phyloP scores from a whole-genome alignment of 805 yeast species.

The Candida sithepensis region DNA sequence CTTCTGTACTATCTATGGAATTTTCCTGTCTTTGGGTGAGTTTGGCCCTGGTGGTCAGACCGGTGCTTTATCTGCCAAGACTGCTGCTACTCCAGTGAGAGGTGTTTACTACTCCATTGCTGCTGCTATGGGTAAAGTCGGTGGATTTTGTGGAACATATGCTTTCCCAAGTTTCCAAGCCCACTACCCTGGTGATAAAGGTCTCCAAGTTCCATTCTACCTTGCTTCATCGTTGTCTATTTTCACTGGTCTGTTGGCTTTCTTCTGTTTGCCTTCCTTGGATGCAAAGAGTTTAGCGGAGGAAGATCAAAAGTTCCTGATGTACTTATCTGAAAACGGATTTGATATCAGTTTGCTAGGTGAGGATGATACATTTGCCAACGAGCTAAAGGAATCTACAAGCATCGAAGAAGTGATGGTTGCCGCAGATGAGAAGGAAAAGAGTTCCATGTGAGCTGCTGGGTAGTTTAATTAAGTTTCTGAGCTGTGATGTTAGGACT shows the following conservation, averaged over 20 bases:
- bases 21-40: slow-evolving; percentile 84
- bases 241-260: slow-evolving; percentile 63
- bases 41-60: slow-evolving; percentile 93
- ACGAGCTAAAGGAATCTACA: slow-evolving; percentile 8
- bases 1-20: slow-evolving; percentile 83
- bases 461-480: too few relatives aligned
- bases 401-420: not conserved
- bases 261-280: slow-evolving; percentile 73
- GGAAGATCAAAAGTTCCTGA: slow-evolving; percentile 72
- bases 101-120: slow-evolving; percentile 90
- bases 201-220: slow-evolving; percentile 76
- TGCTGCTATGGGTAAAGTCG: slow-evolving; percentile 88
- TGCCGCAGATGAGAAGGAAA: not conserved
- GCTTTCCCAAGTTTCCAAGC: slow-evolving; percentile 78
- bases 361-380: slow-evolving; percentile 25
- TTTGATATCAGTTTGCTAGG: slow-evolving; percentile 65
- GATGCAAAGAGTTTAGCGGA: slow-evolving; percentile 77
- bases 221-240: slow-evolving; percentile 75
- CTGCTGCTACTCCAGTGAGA: slow-evolving; percentile 81
- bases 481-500: too few relatives aligned
- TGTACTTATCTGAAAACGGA: slow-evolving; percentile 63
- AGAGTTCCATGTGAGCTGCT: too few relatives aligned
- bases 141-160: slow-evolving; percentile 89
- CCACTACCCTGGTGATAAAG: slow-evolving; percentile 55
- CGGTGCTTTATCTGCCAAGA: slow-evolving; percentile 83